Evolutionary conservation across 1,284 basidiomycete species (phyloP).

Genomic region (Ustilago bromivora): DNA sequence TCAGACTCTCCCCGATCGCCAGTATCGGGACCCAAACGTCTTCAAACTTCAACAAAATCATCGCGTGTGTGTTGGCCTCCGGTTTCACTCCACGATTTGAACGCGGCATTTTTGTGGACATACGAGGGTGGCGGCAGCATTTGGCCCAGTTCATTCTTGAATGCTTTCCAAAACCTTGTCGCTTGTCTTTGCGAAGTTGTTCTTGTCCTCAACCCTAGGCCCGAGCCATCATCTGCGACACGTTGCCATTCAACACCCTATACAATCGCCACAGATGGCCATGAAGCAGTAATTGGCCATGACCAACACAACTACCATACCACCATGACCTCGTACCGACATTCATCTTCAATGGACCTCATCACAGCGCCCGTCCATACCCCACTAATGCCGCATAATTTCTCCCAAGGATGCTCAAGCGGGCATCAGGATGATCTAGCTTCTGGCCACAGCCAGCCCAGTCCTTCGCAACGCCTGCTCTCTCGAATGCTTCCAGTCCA

Average conservation of each 20-base stretch:
- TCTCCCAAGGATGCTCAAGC: conserved; percentile 10
- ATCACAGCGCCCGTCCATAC: conserved; percentile 1
- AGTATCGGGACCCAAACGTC: too few species aligned
- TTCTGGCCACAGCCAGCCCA: conserved; percentile 5
- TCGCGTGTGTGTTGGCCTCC: neutral
- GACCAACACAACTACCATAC: neutral
- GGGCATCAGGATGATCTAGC: conserved; percentile 7
- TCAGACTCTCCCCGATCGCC: too few species aligned
- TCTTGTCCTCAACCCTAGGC: neutral
- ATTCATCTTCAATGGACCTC: neutral
- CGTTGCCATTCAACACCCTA: neutral
- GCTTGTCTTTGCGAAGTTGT: neutral
- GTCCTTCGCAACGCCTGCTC: conserved; percentile 24
- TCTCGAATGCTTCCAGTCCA: conserved; percentile 26
- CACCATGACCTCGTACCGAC: conserved; percentile 6
- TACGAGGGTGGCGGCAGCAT: neutral
- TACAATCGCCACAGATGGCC: neutral
- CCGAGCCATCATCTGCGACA: neutral
- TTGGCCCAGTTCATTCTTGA: neutral
- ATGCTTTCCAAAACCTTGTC: neutral
- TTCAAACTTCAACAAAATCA: neutral
- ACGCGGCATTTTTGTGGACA: neutral
- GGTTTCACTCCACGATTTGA: neutral
- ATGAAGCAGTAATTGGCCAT: neutral
- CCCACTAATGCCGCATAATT: conserved; percentile 12